These are phyloP conservation scores for Asterochloris erici DNA, from an alignment of 139 green algal genomes.

Conservation along the genomic window DNA sequence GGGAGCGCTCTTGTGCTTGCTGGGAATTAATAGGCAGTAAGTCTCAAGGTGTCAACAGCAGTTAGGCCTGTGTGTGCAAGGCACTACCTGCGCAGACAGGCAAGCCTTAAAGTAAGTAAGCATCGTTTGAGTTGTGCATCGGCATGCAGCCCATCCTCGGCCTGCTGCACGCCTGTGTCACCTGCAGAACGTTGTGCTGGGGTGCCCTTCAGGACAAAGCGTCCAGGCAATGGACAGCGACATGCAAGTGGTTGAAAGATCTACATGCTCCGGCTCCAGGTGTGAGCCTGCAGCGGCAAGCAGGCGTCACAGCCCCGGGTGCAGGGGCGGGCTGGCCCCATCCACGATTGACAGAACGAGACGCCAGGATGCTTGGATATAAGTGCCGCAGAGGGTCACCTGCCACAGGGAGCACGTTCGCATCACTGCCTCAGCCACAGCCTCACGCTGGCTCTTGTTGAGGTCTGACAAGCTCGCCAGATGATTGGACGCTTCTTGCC, in stretches of 20 bases:
- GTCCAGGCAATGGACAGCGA: not conserved
- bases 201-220: no score
- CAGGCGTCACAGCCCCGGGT: not conserved
- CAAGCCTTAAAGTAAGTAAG: no score
- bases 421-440: conserved; percentile 57
- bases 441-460: conserved; percentile 57
- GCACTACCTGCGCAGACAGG: no score
- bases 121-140: no score
- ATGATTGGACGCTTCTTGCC: no score
- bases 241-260: not conserved
- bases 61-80: no score
- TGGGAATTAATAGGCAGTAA: no score
- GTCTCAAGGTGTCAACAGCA: no score
- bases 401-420: conserved; percentile 69
- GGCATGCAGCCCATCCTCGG: no score
- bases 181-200: no score
- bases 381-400: not conserved
- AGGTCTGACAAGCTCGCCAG: conserved; percentile 18
- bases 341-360: not conserved
- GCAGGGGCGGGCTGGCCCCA: not conserved
- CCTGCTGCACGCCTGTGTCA: no score
- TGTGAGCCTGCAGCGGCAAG: not conserved
- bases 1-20: no score
- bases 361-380: not conserved
- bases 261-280: not conserved